Percentiles rank a stretch among this genome's conserved stretches.
These are phyloP conservation scores for Petasospora rhodanensis DNA, from an alignment of 1,139 yeast species.

Conservation along the genomic window DNA sequence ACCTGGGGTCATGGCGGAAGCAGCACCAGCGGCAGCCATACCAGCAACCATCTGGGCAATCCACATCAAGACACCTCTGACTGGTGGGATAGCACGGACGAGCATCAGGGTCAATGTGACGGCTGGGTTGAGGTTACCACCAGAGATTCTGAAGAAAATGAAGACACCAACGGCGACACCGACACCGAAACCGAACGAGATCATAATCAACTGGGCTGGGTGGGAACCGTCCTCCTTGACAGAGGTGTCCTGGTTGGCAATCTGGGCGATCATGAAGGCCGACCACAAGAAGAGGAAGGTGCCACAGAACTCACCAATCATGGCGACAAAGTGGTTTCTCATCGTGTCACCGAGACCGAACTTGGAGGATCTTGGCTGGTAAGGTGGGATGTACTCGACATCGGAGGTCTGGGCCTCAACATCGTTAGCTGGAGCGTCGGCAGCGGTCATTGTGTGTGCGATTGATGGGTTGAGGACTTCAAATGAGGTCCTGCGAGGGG, in stretches of 20 bases:
- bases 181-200: conserved; percentile 83
- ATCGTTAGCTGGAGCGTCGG: conserved; percentile 11
- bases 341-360: conserved; percentile 37
- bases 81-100: conserved; percentile 69
- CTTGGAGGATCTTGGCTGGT: conserved; percentile 26
- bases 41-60: conserved; percentile 75
- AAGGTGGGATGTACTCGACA: conserved; percentile 33
- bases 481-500: neutral
- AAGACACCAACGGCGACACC: conserved; percentile 76
- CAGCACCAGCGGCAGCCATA: conserved; percentile 92
- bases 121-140: conserved; percentile 90
- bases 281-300: conserved; percentile 81
- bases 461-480: neutral
- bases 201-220: conserved; percentile 71
- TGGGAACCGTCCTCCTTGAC: conserved; percentile 45
- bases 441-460: conserved; percentile 8
- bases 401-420: conserved; percentile 23
- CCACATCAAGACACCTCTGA: conserved; percentile 64
- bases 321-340: conserved; percentile 50
- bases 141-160: conserved; percentile 74
- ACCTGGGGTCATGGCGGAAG: conserved; percentile 85
- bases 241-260: conserved; percentile 65
- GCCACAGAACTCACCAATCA: conserved; percentile 73
- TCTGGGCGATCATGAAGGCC: conserved; percentile 80
- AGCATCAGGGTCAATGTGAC: conserved; percentile 70